A percentile compares a stretch with the other conserved stretches of the same genome.
Evolutionary conservation across 2,329 filamentous ascomycete species (phyloP).

Genomic region (Plenodomus lindquistii): DNA sequence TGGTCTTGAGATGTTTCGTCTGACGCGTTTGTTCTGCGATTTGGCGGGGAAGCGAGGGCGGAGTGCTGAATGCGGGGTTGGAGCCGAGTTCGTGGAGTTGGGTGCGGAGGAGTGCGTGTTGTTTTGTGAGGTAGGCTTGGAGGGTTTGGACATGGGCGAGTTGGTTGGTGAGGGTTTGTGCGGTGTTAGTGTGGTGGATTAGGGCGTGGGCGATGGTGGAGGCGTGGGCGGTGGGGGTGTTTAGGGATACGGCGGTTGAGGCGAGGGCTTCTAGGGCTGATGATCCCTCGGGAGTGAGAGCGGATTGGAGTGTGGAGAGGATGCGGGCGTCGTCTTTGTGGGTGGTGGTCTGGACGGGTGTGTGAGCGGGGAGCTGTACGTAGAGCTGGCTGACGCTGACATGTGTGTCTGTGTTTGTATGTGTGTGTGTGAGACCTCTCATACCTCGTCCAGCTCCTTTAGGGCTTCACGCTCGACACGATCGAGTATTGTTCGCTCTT

Average conservation of each 20-base stretch:
- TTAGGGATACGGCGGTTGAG: slow-evolving; percentile 42
- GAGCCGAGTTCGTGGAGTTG: slow-evolving; percentile 36
- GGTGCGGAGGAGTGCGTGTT: slow-evolving; percentile 34
- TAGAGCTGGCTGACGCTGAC: slow-evolving; percentile 11
- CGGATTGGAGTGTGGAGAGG: slow-evolving; percentile 23
- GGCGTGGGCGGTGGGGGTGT: slow-evolving; percentile 32
- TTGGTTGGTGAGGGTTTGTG: slow-evolving; percentile 38
- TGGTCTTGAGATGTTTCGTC: slow-evolving; percentile 67
- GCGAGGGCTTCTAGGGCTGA: slow-evolving; percentile 43
- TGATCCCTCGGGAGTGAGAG: slow-evolving; percentile 34
- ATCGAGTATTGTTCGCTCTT: slow-evolving; percentile 64
- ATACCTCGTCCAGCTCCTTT: slow-evolving; percentile 53
- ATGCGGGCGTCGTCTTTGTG: slow-evolving; percentile 29
- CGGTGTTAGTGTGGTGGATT: slow-evolving; percentile 35
- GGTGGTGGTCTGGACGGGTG: slow-evolving; percentile 18
- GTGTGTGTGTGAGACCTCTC: slow-evolving; percentile 3
- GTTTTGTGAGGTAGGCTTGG: slow-evolving; percentile 38
- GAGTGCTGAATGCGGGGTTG: slow-evolving; percentile 48
- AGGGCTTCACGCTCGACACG: slow-evolving; percentile 64
- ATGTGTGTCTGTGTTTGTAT: neutral
- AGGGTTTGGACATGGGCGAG: slow-evolving; percentile 38
- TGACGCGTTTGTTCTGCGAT: slow-evolving; percentile 76
- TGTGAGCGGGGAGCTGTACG: slow-evolving; percentile 12
- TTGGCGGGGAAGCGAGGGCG: slow-evolving; percentile 63
- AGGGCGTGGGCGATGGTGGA: slow-evolving; percentile 41